Conservation (phyloP, 1,284 basidiomycete species). For the Vanrija humicola region DNA sequence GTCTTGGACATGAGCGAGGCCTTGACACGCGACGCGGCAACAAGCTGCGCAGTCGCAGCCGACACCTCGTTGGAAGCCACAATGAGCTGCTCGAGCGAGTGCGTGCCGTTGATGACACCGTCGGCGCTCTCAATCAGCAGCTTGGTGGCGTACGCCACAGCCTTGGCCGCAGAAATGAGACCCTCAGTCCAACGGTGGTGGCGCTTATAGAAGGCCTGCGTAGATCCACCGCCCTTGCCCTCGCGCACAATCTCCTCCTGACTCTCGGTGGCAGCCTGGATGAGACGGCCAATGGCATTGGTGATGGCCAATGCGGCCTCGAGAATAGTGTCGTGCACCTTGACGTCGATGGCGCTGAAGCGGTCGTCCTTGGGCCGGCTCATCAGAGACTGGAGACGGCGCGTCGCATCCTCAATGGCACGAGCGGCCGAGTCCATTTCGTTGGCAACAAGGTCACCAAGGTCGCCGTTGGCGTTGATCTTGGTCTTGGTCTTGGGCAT, state of each 20-base stretch:
- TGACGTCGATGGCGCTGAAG: conserved; percentile 84
- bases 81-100: conserved; percentile 96
- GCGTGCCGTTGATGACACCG: conserved; percentile 92
- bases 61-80: conserved; percentile 99
- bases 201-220: conserved; percentile 98
- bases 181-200: conserved; percentile 99
- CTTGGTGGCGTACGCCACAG: conserved; percentile 96
- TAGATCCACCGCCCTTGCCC: conserved; percentile 84
- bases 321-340: conserved; percentile 97
- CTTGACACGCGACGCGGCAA: conserved; percentile 97
- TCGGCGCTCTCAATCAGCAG: conserved; percentile 96
- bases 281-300: conserved; percentile 87
- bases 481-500: conserved; percentile 78
- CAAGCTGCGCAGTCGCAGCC: conserved; percentile 93
- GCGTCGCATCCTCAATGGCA: conserved; percentile 90
- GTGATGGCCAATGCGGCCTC: conserved; percentile 91
- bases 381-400: conserved; percentile 84
- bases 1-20: conserved; percentile 98
- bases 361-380: conserved; percentile 73
- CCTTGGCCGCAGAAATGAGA: conserved; percentile 94
- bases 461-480: conserved; percentile 79
- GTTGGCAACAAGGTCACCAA: conserved; percentile 92
- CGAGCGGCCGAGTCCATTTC: conserved; percentile 93
- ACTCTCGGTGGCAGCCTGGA: conserved; percentile 92
- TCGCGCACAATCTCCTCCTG: conserved; percentile 97